These are phyloP conservation scores for Floccularia luteovirens DNA, from an alignment of 768 basidiomycete genomes.

Conservation along the genomic window DNA sequence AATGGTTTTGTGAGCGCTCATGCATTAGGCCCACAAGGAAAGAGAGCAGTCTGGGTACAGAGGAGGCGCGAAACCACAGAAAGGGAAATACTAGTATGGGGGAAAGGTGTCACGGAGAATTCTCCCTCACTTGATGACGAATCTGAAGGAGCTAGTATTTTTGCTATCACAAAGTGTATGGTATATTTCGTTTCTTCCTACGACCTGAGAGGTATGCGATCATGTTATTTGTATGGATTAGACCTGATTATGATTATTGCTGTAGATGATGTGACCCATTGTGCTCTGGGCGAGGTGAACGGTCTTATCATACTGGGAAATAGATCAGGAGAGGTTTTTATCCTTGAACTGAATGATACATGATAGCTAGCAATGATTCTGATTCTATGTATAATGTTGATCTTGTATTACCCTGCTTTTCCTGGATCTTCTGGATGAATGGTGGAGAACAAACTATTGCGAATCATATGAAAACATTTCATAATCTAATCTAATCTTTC, in stretches of 20 bases:
- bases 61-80: slow-evolving; percentile 31
- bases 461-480: no score
- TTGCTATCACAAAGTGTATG: slow-evolving; percentile 19
- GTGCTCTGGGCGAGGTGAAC: slow-evolving; percentile 36
- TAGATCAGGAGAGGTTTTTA: slow-evolving; percentile 28
- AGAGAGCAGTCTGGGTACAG: slow-evolving; percentile 51
- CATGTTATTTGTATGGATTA: neutral
- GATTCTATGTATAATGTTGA: no score
- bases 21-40: slow-evolving; percentile 37
- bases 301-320: slow-evolving; percentile 36
- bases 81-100: slow-evolving; percentile 41
- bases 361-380: no score
- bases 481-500: no score
- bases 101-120: slow-evolving; percentile 6
- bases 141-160: slow-evolving; percentile 3
- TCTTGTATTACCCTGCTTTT: no score
- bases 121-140: slow-evolving; percentile 5
- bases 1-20: slow-evolving; percentile 43
- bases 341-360: no score
- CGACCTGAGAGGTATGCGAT: slow-evolving; percentile 28
- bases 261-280: slow-evolving; percentile 36
- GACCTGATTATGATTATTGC: slow-evolving; percentile 1
- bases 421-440: no score
- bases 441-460: no score
- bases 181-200: slow-evolving; percentile 25